Percentiles rank a stretch among this genome's conserved stretches.
phyloP scores from a whole-genome alignment of 78 protist genomes.

The Guillardia theta region DNA sequence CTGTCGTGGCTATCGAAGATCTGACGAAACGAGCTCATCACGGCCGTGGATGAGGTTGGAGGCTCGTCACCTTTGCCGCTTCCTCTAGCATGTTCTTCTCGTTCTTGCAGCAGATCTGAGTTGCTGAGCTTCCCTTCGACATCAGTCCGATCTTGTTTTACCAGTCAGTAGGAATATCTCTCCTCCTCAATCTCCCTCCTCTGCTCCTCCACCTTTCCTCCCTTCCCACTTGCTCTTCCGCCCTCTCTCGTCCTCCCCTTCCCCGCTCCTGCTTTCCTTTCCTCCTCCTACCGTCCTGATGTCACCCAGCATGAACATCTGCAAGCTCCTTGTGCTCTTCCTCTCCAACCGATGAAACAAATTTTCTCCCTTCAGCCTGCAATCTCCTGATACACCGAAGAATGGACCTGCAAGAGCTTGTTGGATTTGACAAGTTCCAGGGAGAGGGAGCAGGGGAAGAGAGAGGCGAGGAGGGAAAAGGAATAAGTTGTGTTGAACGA shows the following conservation, averaged over 20 bases:
- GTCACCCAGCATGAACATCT: not conserved
- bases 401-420: not conserved
- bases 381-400: not conserved
- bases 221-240: not conserved
- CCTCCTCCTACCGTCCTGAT: not conserved
- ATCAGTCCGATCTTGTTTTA: too few species aligned
- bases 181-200: not conserved
- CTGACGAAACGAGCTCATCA: too few species aligned
- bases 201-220: not conserved
- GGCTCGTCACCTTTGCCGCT: not conserved
- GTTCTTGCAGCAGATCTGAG: too few species aligned
- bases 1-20: too few species aligned
- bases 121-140: too few species aligned
- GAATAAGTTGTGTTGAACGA: too few species aligned
- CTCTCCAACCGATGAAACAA: not conserved
- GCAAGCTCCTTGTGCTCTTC: not conserved
- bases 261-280: not conserved
- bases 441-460: not conserved
- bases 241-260: not conserved
- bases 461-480: not conserved
- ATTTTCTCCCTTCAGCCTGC: not conserved
- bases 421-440: not conserved
- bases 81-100: too few species aligned
- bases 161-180: too few species aligned
- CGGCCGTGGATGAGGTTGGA: too few species aligned